Evolutionary conservation across 2,329 filamentous ascomycete genomes (phyloP).

Genomic region (Niveomyces coronatus): DNA sequence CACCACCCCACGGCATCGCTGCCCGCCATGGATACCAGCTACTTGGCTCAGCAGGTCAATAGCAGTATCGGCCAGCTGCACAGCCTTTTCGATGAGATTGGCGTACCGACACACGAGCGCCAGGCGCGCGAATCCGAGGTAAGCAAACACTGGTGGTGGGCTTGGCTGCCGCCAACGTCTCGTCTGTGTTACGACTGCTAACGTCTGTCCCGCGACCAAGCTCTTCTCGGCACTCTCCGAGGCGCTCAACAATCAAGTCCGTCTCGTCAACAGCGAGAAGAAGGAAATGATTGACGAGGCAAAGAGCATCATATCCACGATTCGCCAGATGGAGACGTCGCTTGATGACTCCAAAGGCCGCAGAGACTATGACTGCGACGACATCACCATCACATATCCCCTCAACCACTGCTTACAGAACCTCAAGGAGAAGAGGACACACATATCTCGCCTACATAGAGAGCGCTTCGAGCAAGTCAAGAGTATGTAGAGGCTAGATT

Average conservation of each 20-base stretch:
- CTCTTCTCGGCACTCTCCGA: conserved; percentile 88
- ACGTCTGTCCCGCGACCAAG: conserved; percentile 34
- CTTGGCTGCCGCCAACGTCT: neutral
- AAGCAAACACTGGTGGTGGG: conserved; percentile 19
- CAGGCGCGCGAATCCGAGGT: conserved; percentile 86
- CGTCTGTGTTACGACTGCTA: conserved; percentile 3
- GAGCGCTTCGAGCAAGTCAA: conserved; percentile 94
- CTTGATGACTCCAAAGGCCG: conserved; percentile 64
- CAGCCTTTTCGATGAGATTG: conserved; percentile 93
- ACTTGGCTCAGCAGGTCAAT: conserved; percentile 89
- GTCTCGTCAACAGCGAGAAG: conserved; percentile 77
- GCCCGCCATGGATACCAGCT: conserved; percentile 73
- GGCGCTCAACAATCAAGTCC: conserved; percentile 82
- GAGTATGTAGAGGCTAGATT: conserved; percentile 51
- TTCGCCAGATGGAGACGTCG: conserved; percentile 88
- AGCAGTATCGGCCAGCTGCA: conserved; percentile 89
- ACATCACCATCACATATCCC: conserved; percentile 71
- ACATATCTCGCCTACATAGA: conserved; percentile 71
- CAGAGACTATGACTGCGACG: conserved; percentile 55
- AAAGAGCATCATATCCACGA: conserved; percentile 70
- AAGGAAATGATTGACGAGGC: conserved; percentile 85
- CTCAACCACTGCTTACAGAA: conserved; percentile 67
- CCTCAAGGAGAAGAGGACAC: conserved; percentile 77
- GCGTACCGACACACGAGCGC: conserved; percentile 86
- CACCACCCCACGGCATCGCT: too few species aligned